Conservation (phyloP, 202 grass and related monocot species). For the Tripidium arundinaceum region DNA sequence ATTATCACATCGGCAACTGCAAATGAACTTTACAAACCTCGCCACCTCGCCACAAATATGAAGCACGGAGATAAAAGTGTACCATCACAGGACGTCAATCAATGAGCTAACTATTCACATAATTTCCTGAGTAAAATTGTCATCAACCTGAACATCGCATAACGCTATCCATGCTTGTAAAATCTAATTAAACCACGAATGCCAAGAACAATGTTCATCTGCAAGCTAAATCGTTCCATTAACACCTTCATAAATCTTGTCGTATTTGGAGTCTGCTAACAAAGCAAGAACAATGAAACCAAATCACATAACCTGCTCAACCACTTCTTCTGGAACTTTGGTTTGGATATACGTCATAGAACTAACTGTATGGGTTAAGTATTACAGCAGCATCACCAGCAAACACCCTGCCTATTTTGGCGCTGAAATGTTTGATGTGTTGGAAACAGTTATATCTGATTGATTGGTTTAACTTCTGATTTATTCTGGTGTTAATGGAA, state of each 20-base stretch:
- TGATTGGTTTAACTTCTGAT: conserved; percentile 1
- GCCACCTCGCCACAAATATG: neutral
- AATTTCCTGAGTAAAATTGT: neutral
- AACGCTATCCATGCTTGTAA: neutral
- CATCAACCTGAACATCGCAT: neutral
- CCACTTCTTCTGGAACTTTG: too few species aligned
- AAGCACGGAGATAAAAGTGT: too few species aligned
- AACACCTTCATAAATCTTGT: too few species aligned
- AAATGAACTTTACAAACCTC: neutral
- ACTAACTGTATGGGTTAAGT: too few species aligned
- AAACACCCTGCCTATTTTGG: too few species aligned
- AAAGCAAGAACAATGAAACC: too few species aligned
- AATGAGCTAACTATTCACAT: neutral
- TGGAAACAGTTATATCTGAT: conserved; percentile 14
- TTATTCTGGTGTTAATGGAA: neutral
- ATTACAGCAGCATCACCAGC: too few species aligned
- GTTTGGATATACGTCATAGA: too few species aligned
- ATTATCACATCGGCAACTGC: neutral
- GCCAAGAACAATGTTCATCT: neutral
- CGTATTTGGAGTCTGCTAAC: too few species aligned
- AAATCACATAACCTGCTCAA: too few species aligned
- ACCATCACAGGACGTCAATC: neutral
- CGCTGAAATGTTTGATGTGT: conserved; percentile 11
- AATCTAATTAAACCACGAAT: neutral
- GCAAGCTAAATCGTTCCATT: conserved; percentile 3